A percentile compares a stretch with the other conserved stretches of the same genome.
These are phyloP conservation scores for Scutellaria baicalensis DNA, from an alignment of 257 asterid genomes.

Conservation along the genomic window DNA sequence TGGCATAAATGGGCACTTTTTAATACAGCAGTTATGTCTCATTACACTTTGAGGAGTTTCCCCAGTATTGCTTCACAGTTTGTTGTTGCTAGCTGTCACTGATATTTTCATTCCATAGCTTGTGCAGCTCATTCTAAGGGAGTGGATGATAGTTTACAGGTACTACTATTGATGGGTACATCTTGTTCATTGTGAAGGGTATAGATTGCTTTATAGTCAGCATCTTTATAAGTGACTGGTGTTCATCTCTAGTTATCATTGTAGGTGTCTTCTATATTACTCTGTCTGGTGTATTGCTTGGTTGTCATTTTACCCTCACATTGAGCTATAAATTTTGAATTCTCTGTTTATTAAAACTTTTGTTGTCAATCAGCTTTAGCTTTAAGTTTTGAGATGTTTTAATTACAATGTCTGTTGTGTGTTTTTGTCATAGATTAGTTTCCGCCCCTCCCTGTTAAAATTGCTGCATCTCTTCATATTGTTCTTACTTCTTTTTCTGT, in stretches of 20 bases:
- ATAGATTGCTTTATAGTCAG: constrained; percentile 1
- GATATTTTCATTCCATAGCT: constrained; percentile 97
- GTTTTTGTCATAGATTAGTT: constrained; percentile 13
- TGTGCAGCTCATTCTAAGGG: constrained; percentile 97
- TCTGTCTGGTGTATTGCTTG: not conserved
- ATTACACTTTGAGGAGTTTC: constrained; percentile 72
- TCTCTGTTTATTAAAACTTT: not conserved
- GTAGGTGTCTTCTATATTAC: not conserved
- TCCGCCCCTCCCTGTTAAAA: constrained; percentile 2
- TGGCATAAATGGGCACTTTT: constrained; percentile 99
- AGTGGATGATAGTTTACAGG: constrained; percentile 98
- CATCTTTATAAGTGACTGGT: not conserved
- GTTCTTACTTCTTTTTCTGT: constrained; percentile 10
- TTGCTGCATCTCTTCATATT: not conserved
- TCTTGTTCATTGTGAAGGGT: constrained; percentile 2
- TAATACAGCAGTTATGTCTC: constrained; percentile 98
- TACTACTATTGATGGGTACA: constrained; percentile 12
- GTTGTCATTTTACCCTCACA: not conserved
- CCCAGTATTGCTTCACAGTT: constrained; percentile 65
- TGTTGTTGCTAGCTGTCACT: constrained; percentile 92
- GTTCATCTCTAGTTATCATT: constrained; percentile 8
- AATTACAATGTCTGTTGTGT: constrained; percentile 2
- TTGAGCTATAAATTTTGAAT: not conserved
- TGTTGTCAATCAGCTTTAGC: not conserved
- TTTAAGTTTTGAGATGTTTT: not conserved